Base-by-base conservation (phyloP, 1,284 basidiomycete genomes). In the Cutaneotrichosporon cutaneum region DNA sequence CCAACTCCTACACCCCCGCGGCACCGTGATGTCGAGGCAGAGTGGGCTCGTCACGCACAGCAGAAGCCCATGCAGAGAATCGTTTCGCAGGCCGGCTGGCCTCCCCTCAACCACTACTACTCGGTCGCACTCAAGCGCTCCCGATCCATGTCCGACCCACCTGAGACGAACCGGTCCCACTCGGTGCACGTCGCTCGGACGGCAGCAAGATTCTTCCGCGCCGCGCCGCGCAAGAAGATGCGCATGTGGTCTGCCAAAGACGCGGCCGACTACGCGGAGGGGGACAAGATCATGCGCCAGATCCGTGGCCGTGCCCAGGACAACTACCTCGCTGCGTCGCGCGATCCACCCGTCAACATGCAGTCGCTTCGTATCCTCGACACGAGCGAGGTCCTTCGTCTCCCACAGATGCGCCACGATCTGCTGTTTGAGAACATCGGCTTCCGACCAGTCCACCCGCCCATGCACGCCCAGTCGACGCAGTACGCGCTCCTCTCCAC, bases 391-490 rank as follows among this genome's bases (percentile, higher is more conserved):
- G 93, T 95, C 68, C 83, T 95, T 63, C 86, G 89, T 61, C 93
- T 93, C 74, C 90, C 90, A 26, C 92, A 94, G 77, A 87, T 96
- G 64, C 88, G 92, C 48, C 93, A 96, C 75, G 93, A 96, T 79
- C 84, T 95, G 65, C 85, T 95, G 64, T 95, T 95, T 71, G 92
- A 91, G 69, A 71, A 66, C 52, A 68, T 75, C 33, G 74, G 72
- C 21, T 77, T 76, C 63, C 69, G 73, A 11, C 74, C 76, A 2
- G 65, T 76, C 57, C 72, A 67, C 84, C 88, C 62, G 85, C 89
- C 51, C 10, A 86, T 86, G 0, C 83, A 84, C 22, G 86, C 86
- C 64, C 85, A 87, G 27, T 62, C 68, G 22, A 60, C 45, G 63
- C 65, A 56, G 62, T 70, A 66, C n/a, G 73, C 70, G 21, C 61